Base-by-base conservation (phyloP, 2,329 filamentous ascomycete species). In the Xylogone sp. region DNA sequence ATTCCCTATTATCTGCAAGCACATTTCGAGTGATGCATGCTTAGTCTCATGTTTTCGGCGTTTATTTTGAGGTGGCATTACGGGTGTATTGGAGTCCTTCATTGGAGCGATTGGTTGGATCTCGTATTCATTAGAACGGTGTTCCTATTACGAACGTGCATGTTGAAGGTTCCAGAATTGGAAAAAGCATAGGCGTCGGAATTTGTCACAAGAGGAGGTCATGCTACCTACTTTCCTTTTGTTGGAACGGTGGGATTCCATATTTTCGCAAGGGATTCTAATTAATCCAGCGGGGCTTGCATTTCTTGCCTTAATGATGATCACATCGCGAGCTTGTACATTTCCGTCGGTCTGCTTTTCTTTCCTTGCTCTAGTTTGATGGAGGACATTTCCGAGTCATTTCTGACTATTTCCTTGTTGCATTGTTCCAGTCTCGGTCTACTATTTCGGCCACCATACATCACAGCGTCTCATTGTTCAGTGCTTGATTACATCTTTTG, bases 91-190 rank as follows among this genome's bases (percentile, higher is more conserved):
- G 64, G 64, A 61, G 64, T 67, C 50, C 53, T 50, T 60, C 56
- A 65, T 65, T 58, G 65, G 60, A 65, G 63, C 64, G 63, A 65
- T 64, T 63, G 54, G 56, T 62, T 57, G 46, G 58, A 57, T 44
- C 49, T 22, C 55, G 59, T 62, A 59, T 63, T 63, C 57, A 58
- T 51, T 65, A 63, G 63, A 66, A 58, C 61, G 61, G 63, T 59
- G 58, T 62, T 39, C 34, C 20, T 21, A 29, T 34, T 39, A 39
- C n/a, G 34, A 46, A 45, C 9, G 20, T 45, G 43, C 43, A 21
- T 45, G 43, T 45, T 19, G 43, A 45, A 45, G 34, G n/a, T 39
- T 39, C 34, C 34, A 39, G 34, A 18, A 39, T 39, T 39, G 34
- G 34, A 39, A 39, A 16, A 39, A 39, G 34, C n/a, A 39, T 39